These are phyloP conservation scores for Fraxinus excelsior DNA, from an alignment of 257 asterid genomes.

Conservation along the genomic window DNA sequence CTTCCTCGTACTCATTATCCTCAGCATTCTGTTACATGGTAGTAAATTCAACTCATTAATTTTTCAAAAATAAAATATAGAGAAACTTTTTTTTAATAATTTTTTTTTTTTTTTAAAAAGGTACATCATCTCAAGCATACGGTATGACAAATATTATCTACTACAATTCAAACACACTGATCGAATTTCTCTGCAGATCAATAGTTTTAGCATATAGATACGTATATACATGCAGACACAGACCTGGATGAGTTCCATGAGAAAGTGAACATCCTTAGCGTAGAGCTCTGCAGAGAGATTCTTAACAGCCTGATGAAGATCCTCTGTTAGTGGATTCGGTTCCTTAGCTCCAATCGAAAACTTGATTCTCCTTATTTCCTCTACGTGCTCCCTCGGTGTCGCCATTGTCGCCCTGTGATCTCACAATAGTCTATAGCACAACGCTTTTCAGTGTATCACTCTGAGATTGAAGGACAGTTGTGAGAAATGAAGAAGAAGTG, in stretches of 20 bases:
- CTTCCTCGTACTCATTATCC: slow-evolving; percentile 39
- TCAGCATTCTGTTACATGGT: slow-evolving; percentile 34
- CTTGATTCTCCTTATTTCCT: slow-evolving; percentile 39
- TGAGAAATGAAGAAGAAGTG: neutral
- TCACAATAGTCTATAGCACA: neutral
- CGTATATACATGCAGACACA: neutral
- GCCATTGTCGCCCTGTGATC: neutral
- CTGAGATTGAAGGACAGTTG: neutral
- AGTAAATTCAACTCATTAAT: neutral
- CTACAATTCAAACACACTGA: neutral
- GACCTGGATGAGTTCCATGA: slow-evolving; percentile 50
- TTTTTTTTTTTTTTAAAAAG: too few relatives aligned
- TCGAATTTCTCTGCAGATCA: neutral
- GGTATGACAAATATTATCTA: too few relatives aligned
- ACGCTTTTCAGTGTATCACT: neutral
- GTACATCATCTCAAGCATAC: too few relatives aligned
- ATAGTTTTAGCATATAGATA: neutral
- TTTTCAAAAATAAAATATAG: neutral
- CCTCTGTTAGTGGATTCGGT: slow-evolving; percentile 37
- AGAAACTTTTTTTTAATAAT: too few relatives aligned
- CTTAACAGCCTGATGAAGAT: slow-evolving; percentile 44
- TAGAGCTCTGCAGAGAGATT: slow-evolving; percentile 45
- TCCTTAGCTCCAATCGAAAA: slow-evolving; percentile 37
- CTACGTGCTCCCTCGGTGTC: slow-evolving; percentile 36
- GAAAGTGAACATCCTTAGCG: slow-evolving; percentile 41